phyloP scores from a whole-genome alignment of 176 grass and related monocot genomes.

The Paspalum notatum region DNA sequence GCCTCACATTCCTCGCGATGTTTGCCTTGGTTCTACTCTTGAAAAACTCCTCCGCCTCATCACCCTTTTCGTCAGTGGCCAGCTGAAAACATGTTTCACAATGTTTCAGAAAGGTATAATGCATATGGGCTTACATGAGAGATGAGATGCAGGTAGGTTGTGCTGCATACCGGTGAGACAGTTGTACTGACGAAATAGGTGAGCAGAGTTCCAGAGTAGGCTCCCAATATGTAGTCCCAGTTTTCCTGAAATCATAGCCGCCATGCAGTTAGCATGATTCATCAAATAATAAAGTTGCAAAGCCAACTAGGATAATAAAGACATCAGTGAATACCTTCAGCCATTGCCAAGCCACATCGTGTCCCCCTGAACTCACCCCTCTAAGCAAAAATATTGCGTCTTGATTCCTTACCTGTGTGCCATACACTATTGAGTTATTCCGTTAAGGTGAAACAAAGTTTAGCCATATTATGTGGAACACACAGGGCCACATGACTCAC shows the following conservation, averaged over 20 bases:
- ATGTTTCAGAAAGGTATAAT: not conserved
- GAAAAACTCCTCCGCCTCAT: slow-evolving; percentile 86
- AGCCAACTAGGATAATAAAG: not conserved
- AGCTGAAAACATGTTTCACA: slow-evolving; percentile 53
- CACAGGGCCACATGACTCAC: not conserved
- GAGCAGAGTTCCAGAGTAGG: slow-evolving; percentile 79
- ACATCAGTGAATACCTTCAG: slow-evolving; percentile 66
- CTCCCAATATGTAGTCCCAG: slow-evolving; percentile 79
- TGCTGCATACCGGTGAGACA: slow-evolving; percentile 56
- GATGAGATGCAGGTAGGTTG: not conserved
- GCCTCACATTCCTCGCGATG: slow-evolving; percentile 78
- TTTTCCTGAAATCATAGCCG: slow-evolving; percentile 65
- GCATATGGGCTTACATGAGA: not conserved
- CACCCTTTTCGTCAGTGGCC: slow-evolving; percentile 65
- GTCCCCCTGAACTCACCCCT: slow-evolving; percentile 61
- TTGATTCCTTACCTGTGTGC: slow-evolving; percentile 81
- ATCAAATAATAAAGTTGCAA: slow-evolving; percentile 7
- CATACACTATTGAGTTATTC: slow-evolving; percentile 37
- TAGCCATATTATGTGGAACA: not conserved
- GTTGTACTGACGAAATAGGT: slow-evolving; percentile 61
- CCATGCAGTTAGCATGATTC: slow-evolving; percentile 19
- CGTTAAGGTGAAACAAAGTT: slow-evolving; percentile 27
- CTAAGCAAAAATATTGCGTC: slow-evolving; percentile 70
- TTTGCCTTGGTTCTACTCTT: slow-evolving; percentile 63
- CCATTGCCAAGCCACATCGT: slow-evolving; percentile 89